These are phyloP conservation scores for Aspergillus novofumigatus DNA, from an alignment of 2,329 filamentous ascomycete species.

Conservation along the genomic window DNA sequence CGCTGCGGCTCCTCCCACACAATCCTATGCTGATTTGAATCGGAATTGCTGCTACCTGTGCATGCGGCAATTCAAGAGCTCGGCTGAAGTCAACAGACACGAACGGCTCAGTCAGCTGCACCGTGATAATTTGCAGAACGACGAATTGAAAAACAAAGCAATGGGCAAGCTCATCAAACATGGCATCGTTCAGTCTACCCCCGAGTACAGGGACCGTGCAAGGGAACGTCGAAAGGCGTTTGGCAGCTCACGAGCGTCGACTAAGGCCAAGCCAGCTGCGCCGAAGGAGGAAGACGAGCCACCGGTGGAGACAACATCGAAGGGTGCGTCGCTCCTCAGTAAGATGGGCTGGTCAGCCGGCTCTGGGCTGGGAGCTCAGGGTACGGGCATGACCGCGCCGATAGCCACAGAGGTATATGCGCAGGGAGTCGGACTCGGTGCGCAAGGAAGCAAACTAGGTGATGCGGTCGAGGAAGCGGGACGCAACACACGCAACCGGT, in stretches of 20 bases:
- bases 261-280: conserved; percentile 20
- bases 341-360: conserved; percentile 51
- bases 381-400: conserved; percentile 45
- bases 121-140: conserved; percentile 51
- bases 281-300: conserved; percentile 29
- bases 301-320: conserved; percentile 35
- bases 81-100: conserved; percentile 55
- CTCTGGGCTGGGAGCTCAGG: conserved; percentile 45
- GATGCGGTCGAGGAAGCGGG: conserved; percentile 47
- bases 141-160: conserved; percentile 41
- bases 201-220: conserved; percentile 47
- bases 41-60: conserved; percentile 61
- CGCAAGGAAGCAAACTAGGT: conserved; percentile 46
- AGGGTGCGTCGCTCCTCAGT: conserved; percentile 48
- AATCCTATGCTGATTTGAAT: conserved; percentile 59
- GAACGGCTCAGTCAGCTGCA: conserved; percentile 57
- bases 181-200: conserved; percentile 29
- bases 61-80: conserved; percentile 53
- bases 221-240: conserved; percentile 44
- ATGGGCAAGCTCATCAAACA: conserved; percentile 42
- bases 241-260: conserved; percentile 26
- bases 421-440: conserved; percentile 47
- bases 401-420: conserved; percentile 48
- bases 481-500: conserved; percentile 45
- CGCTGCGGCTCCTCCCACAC: conserved; percentile 36